Conservation (phyloP, 768 basidiomycete species). For the Exidia glandulosa region DNA sequence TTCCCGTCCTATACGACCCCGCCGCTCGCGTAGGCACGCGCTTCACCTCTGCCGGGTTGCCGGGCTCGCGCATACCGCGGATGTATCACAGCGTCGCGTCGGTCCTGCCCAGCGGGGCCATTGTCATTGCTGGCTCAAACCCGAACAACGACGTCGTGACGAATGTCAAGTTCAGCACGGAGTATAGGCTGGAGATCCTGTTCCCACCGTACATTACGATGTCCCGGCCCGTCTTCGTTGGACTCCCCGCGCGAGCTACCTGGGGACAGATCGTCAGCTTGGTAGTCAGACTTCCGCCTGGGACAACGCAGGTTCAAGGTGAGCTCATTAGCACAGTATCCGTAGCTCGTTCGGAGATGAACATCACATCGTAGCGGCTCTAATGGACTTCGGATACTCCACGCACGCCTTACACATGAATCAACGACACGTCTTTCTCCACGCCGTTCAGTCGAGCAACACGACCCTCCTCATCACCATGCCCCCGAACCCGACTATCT, state of each 20-base stretch:
- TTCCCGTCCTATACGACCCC: constrained; percentile 40
- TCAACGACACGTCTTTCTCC: constrained; percentile 22
- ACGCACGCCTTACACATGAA: constrained; percentile 27
- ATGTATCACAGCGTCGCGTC: constrained; percentile 54
- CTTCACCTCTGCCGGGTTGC: constrained; percentile 37
- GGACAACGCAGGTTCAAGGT: constrained; percentile 1
- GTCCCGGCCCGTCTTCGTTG: constrained; percentile 21
- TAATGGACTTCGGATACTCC: constrained; percentile 21
- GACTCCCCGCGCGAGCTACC: constrained; percentile 19
- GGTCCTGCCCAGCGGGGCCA: constrained; percentile 42
- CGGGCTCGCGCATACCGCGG: constrained; percentile 34
- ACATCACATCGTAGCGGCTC: constrained; percentile 25
- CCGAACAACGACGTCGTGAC: constrained; percentile 32
- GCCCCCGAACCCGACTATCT: constrained; percentile 25
- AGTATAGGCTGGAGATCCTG: constrained; percentile 29
- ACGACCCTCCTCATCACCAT: constrained; percentile 25
- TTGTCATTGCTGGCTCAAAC: constrained; percentile 37
- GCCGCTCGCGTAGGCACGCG: constrained; percentile 30
- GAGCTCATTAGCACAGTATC: not conserved
- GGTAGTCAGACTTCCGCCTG: constrained; percentile 9
- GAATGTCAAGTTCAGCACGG: constrained; percentile 10
- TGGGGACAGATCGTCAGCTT: constrained; percentile 29
- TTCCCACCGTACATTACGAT: constrained; percentile 33
- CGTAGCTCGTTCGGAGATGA: constrained; percentile 13
- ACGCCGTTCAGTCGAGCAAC: constrained; percentile 11